These are phyloP conservation scores for Sistotremastrum niveocremeum DNA, from an alignment of 768 basidiomycete genomes.

Conservation along the genomic window DNA sequence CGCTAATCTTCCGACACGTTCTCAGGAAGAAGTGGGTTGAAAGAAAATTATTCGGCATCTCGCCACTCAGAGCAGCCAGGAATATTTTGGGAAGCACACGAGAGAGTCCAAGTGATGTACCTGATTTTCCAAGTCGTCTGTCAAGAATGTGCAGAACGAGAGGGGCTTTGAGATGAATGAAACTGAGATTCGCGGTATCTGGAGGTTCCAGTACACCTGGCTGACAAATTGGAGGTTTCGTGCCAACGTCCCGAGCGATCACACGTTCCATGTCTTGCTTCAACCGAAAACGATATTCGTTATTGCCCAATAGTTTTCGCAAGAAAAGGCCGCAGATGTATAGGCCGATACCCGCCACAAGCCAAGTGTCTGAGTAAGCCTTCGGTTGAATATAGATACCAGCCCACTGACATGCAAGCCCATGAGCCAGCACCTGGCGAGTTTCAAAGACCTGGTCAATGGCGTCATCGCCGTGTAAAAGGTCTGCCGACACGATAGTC, in stretches of 20 bases:
- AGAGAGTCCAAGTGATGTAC: conserved; percentile 86
- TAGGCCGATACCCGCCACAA: conserved; percentile 86
- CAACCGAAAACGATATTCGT: conserved; percentile 90
- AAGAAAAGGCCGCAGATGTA: conserved; percentile 86
- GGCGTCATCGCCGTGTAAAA: conserved; percentile 76
- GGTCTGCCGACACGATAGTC: conserved; percentile 63
- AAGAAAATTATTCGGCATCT: conserved; percentile 70
- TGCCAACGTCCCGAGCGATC: conserved; percentile 73
- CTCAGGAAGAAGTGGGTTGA: conserved; percentile 85
- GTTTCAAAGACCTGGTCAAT: conserved; percentile 92
- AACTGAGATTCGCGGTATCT: conserved; percentile 62
- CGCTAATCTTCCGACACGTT: conserved; percentile 86
- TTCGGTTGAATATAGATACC: conserved; percentile 94
- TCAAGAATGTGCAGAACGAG: conserved; percentile 96
- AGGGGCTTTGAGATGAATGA: conserved; percentile 90
- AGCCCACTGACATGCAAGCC: conserved; percentile 91
- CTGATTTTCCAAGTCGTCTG: conserved; percentile 84
- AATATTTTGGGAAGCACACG: conserved; percentile 93
- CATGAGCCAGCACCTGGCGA: conserved; percentile 72
- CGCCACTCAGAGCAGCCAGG: conserved; percentile 84
- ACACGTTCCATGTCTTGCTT: conserved; percentile 96
- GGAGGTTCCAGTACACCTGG: conserved; percentile 78
- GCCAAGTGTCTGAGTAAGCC: conserved; percentile 89
- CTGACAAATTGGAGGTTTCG: conserved; percentile 87
- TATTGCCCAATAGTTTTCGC: conserved; percentile 80